A percentile compares a stretch with the other conserved stretches of the same genome.
These are phyloP conservation scores for Talaromyces sp. DNA, from an alignment of 2,329 filamentous ascomycete species.

Conservation along the genomic window DNA sequence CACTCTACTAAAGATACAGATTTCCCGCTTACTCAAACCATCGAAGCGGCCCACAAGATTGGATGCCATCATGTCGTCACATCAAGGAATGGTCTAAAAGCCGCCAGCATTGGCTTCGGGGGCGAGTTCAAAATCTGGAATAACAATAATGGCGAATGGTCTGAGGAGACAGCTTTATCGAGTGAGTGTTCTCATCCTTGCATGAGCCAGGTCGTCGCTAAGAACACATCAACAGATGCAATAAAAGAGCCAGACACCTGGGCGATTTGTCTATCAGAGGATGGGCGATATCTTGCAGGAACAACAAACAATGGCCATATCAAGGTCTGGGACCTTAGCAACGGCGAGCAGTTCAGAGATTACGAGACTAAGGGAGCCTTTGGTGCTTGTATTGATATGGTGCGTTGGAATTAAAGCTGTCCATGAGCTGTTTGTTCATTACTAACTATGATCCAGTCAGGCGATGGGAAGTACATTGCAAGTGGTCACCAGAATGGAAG, in stretches of 20 bases:
- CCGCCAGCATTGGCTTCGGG: slow-evolving; percentile 82
- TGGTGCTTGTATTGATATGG: slow-evolving; percentile 80
- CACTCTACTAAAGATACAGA: slow-evolving; percentile 69
- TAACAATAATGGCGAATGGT: slow-evolving; percentile 55
- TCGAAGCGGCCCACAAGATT: slow-evolving; percentile 75
- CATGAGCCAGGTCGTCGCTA: slow-evolving; percentile 1
- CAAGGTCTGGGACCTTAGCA: slow-evolving; percentile 76
- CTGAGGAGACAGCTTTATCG: slow-evolving; percentile 46
- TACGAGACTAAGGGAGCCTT: slow-evolving; percentile 94
- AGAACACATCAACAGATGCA: slow-evolving; percentile 29
- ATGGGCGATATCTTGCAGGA: slow-evolving; percentile 79
- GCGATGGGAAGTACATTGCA: slow-evolving; percentile 79
- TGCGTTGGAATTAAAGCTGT: slow-evolving; percentile 30
- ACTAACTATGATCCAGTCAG: slow-evolving; percentile 43
- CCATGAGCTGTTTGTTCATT: neutral
- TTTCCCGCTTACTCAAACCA: slow-evolving; percentile 74
- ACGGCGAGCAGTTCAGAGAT: slow-evolving; percentile 64
- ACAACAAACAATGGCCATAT: slow-evolving; percentile 85
- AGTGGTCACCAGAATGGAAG: slow-evolving; percentile 90
- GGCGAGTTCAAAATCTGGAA: slow-evolving; percentile 85
- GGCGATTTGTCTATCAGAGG: slow-evolving; percentile 80
- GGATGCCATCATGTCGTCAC: slow-evolving; percentile 88
- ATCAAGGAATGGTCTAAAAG: slow-evolving; percentile 64
- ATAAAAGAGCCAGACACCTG: slow-evolving; percentile 69
- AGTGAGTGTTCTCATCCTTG: slow-evolving; percentile 28